Conservation (phyloP, 352 stramenopile genomes). For the Pilasporangium apinafurcum region DNA sequence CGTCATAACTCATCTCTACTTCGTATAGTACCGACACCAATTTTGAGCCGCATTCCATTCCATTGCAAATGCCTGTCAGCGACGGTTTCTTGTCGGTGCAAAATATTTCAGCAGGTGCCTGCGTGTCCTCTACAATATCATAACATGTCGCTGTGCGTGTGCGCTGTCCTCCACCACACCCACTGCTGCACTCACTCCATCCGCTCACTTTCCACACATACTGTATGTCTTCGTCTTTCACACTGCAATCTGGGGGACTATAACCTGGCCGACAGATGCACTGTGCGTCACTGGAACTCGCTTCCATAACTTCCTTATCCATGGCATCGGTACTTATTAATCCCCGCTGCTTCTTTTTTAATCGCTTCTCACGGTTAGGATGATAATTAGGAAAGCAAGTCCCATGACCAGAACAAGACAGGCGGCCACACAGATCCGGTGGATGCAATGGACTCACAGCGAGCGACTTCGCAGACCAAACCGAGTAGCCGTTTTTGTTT, state of each 20-base stretch:
- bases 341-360: neutral
- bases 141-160: conserved; percentile 32
- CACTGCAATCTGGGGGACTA: conserved; percentile 57
- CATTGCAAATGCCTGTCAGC: conserved; percentile 61
- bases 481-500: conserved; percentile 57
- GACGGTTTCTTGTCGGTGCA: conserved; percentile 41
- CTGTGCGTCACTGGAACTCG: conserved; percentile 17
- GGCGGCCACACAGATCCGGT: conserved; percentile 52
- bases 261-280: conserved; percentile 65
- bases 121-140: conserved; percentile 16
- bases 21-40: conserved; percentile 58
- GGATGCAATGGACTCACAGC: conserved; percentile 65
- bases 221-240: conserved; percentile 23
- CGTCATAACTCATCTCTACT: conserved; percentile 72
- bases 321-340: neutral
- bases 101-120: conserved; percentile 13
- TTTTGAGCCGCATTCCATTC: conserved; percentile 71
- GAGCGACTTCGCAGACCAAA: conserved; percentile 67
- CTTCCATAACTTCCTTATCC: conserved; percentile 13
- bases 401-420: conserved; percentile 57
- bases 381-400: conserved; percentile 67
- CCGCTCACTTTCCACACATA: conserved; percentile 50
- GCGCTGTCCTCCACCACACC: conserved; percentile 55
- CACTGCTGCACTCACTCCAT: conserved; percentile 52
- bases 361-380: neutral